Evolutionary conservation across 768 basidiomycete genomes (phyloP), one percentile per base, ranked within the genome.

Genomic region (Russula virescens): DNA sequence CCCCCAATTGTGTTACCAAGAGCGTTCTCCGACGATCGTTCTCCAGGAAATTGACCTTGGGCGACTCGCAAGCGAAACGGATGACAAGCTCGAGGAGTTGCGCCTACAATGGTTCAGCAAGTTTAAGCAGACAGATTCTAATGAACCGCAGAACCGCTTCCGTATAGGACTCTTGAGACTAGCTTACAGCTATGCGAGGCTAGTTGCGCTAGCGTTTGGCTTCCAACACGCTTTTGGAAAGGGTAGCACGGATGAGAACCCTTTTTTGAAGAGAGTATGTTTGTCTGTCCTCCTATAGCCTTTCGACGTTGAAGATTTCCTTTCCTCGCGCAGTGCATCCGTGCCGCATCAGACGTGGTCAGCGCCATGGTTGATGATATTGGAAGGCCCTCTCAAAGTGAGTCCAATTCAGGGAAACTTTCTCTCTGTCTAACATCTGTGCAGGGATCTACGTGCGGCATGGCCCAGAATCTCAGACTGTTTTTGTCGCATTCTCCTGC

Each of bases 171-270:
- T 89, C 19, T 74, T 89, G 61, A 81, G 76, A 67, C 73, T 89
- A 66, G 84, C 80, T 3, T 87, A 81, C 66, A 82, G 86, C 62
- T 91, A 91, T 64, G 77, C 83, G 19, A 81, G 89, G n/a, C 75
- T 91, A 19, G 76, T 86, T 18, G 84, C 82, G 5, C 76, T 89
- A 54, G 88, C 89, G 0, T 87, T 86, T 65, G 89, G 89, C 18
- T 85, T 91, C 75, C 89, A 91, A 71, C 84, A 89, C 66, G 82
- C 83, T 11, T 85, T 85, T 68, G 83, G 85, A 18, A 88, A 87
- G 70, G 79, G 81, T 45, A 77, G 72, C 19, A 60, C 79, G 19
- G 79, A 83, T 51, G 87, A 88, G 68, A 85, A 83, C 61, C 82
- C 83, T 23, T 88, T 89, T 70, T 76, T 89, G 61, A 75, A 74